A percentile compares a stretch with the other conserved stretches of the same genome.
Conservation (phyloP, 257 asterid genomes). For the Salvia miltiorrhiza region DNA sequence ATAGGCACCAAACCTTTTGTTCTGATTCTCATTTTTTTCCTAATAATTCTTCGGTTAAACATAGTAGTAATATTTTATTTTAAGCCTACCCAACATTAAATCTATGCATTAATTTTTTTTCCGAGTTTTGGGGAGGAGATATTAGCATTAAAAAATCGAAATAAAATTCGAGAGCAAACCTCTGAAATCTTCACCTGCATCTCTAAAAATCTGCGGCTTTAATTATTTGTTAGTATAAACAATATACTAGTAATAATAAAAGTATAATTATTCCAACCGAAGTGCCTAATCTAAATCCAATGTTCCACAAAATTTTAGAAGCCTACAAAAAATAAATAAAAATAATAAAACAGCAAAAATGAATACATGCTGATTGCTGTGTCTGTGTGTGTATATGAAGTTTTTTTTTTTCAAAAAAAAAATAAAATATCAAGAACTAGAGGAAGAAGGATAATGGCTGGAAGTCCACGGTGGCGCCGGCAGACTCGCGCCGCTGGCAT, state of each 20-base stretch:
- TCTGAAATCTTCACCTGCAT: background rate
- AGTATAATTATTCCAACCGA: background rate
- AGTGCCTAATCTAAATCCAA: conserved; percentile 19
- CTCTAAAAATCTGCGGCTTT: conserved; percentile 5
- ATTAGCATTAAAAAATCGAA: background rate
- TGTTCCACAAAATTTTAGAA: background rate
- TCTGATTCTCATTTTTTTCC: background rate
- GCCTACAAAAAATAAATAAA: conserved; percentile 3
- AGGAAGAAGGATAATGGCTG: conserved; percentile 51
- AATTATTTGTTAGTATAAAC: background rate
- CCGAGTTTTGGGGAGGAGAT: background rate
- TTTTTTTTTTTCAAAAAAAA: background rate
- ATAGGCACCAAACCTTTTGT: conserved; percentile 9
- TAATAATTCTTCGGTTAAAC: background rate
- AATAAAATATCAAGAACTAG: conserved; percentile 42
- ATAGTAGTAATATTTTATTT: background rate
- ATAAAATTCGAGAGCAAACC: background rate
- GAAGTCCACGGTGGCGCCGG: conserved; percentile 56
- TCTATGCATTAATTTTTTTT: background rate
- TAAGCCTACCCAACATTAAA: background rate
- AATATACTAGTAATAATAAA: background rate
- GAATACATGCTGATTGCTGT: background rate
- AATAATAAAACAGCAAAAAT: conserved; percentile 10
- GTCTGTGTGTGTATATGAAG: background rate
- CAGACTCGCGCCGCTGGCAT: conserved; percentile 5